Base-by-base conservation (phyloP, 495 filamentous ascomycete genomes). In the Immersiella caudata region DNA sequence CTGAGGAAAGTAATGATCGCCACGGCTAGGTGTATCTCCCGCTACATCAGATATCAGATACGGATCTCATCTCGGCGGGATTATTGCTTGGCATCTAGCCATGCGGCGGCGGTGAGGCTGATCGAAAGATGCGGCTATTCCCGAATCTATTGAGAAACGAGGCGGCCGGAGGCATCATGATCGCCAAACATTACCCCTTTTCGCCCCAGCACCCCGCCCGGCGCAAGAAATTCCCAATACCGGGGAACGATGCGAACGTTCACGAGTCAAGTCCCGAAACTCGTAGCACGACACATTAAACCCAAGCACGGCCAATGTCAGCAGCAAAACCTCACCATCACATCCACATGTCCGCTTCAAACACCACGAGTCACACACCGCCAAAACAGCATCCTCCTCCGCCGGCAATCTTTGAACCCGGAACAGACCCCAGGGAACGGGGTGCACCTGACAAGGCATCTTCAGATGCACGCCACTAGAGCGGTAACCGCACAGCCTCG, bases 61-160 rank as follows among this genome's bases (percentile, higher is more conserved):
- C 57, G 57, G 57, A 60, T 60, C 57, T 60, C 57, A 60, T 60
- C 57, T 60, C 57, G 57, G 57, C 57, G 57, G 57, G 57, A 60
- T 26, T 36, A 1, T 6, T 21, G 6, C 25, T 60, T 55, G 52
- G 52, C 57, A 60, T 57, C 22, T 14, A 21, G 20, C 21, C 18
- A 29, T 29, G 26, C 26, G 14, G 29, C 24, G 57, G 29, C 20
- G 9, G 26, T 18, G 12, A 21, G 52, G 52, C 52, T 24, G 52
- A 55, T 55, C 52, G 24, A 2, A 2, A 22, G 52, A 55, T 14
- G 52, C 20, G 52, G 52, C 14, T 22, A 55, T 22, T 55, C 7
- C 8, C 20, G 20, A 22, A n/a, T 55, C 25, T 55, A 22, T 55
- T 55, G 52, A 22, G 52, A 8, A 55, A 55, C 25, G 21, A 22